Base-by-base conservation (phyloP, 495 filamentous ascomycete species). In the Staphylotrichum tortipilum region DNA sequence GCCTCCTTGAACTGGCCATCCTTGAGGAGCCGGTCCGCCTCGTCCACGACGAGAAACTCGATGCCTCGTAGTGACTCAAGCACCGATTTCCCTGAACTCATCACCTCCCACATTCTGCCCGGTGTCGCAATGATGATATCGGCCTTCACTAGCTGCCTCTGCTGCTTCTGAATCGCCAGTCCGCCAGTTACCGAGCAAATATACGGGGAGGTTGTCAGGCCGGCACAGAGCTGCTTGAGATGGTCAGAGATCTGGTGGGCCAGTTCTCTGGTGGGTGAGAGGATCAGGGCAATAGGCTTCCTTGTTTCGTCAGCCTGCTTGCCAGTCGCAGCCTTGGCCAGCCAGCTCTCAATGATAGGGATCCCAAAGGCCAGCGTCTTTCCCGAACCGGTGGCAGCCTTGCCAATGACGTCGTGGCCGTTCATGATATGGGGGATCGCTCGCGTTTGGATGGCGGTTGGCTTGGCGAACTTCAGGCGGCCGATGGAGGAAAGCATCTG, bases 1-100 rank as follows among this genome's bases (percentile, higher is more conserved):
- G 89, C 79, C 60, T 98, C 92, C 65, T 96, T 90, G 69, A 94
- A 98, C 61, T 95, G 84, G 3, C 92, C 92, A 60, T 95, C 84
- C 48, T 89, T 92, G 33, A 98, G 70, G 30, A 98, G 73, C 44
- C 94, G 78, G 71, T 98, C 92, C 0, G 94, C 92, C 69, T 98
- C 92, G 58, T 98, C 92, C 4, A 98, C 75, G 0, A 97, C 89
- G 3, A 98, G 71, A 55, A 89, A 96, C 39, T 79, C 75, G 34
- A 95, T 82, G 12, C 70, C 60, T 55, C 78, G 78, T 51, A 96
- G 78, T n/a, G 76, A 77, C 2, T 72, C 66, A 80, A 72, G 50
- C 71, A 72, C 48, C n/a, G 68, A 56, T 15, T 56, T 65, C 54
- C 65, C 70, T n/a, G 74, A 65, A 63, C 84, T 88, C 29, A 97